These are phyloP conservation scores for Pezicula neosporulosa DNA, from an alignment of 2,329 filamentous ascomycete genomes.

Conservation along the genomic window DNA sequence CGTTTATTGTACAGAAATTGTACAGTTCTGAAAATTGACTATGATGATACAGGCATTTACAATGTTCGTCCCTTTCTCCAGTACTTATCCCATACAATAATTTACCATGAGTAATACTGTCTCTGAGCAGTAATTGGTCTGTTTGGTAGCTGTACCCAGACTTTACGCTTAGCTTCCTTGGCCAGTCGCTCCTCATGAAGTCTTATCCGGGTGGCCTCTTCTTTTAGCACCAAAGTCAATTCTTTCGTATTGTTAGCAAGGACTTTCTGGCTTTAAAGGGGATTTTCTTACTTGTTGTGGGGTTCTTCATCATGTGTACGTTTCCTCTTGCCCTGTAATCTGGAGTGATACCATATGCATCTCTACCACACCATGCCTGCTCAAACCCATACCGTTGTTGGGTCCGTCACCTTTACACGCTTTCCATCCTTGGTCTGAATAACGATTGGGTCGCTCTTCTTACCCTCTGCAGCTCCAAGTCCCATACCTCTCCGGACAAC, in stretches of 20 bases:
- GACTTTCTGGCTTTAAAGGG: neutral
- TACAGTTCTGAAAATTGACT: neutral
- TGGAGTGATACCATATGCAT: conserved; percentile 51
- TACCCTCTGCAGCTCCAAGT: conserved; percentile 39
- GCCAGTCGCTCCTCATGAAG: conserved; percentile 74
- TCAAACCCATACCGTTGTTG: conserved; percentile 82
- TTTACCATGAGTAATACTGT: conserved; percentile 89
- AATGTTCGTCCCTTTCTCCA: neutral
- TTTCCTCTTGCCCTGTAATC: conserved; percentile 76
- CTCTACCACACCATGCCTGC: conserved; percentile 88
- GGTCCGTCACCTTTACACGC: conserved; percentile 67
- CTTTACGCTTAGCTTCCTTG: conserved; percentile 69
- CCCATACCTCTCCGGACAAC: conserved; percentile 84
- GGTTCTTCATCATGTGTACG: conserved; percentile 64
- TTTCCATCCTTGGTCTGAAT: conserved; percentile 75
- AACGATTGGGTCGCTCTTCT: conserved; percentile 41
- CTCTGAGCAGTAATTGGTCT: conserved; percentile 79
- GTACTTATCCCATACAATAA: neutral
- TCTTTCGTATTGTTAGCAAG: conserved; percentile 40
- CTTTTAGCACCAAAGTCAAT: conserved; percentile 81
- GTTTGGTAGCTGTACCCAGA: conserved; percentile 88
- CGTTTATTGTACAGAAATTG: neutral
- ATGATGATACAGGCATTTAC: neutral
- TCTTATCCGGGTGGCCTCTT: conserved; percentile 85
- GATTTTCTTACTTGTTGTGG: conserved; percentile 67